Conservation (phyloP, 495 filamentous ascomycete species). For the Tuber umbilicatum region DNA sequence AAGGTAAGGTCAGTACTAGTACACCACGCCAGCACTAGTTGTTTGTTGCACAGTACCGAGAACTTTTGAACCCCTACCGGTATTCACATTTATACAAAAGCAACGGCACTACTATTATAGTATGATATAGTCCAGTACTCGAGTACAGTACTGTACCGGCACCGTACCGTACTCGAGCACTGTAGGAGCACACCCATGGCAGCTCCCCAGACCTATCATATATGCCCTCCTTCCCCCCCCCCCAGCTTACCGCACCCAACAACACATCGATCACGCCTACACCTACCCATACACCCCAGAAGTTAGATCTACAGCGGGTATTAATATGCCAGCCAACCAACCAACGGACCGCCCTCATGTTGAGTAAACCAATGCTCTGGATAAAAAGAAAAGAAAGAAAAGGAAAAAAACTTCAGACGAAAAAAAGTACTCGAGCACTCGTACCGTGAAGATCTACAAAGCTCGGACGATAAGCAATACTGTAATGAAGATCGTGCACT, state of each 20-base stretch:
- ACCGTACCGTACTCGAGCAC: too few species aligned
- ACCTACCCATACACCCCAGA: neutral
- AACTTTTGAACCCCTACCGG: neutral
- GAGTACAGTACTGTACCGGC: too few species aligned
- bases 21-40: neutral
- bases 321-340: neutral
- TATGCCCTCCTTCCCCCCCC: neutral
- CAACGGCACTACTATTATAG: neutral
- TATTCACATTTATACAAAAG: neutral
- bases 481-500: neutral
- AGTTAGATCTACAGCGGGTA: neutral
- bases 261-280: neutral
- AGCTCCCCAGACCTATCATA: neutral
- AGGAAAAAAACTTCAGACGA: neutral
- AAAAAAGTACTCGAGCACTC: too few species aligned
- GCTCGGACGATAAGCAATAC: neutral
- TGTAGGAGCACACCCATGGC: neutral
- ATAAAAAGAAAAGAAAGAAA: neutral
- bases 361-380: neutral
- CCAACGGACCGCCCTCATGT: neutral
- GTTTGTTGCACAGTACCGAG: neutral
- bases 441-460: neutral
- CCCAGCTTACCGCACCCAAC: neutral
- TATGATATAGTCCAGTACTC: neutral
- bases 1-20: neutral